A percentile compares a stretch with the other conserved stretches of the same genome.
phyloP scores from a whole-genome alignment of 164 flowering plant species.

The Liriodendron chinense region DNA sequence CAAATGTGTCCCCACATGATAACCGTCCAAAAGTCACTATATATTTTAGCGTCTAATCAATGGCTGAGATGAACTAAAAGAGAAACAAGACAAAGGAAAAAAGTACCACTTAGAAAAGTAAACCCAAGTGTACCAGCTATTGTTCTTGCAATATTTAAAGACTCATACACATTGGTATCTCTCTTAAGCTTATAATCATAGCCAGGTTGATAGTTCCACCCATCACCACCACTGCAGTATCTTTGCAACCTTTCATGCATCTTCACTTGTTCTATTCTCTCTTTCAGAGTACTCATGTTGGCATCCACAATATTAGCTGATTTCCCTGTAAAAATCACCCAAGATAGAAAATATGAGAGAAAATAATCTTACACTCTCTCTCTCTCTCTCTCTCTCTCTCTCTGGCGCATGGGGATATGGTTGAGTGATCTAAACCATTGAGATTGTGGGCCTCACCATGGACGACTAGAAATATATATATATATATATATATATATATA shows the following conservation, averaged over 20 bases:
- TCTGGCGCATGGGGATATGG: background rate
- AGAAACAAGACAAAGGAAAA: constrained; percentile 36
- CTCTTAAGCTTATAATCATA: constrained; percentile 23
- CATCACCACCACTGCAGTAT: constrained; percentile 24
- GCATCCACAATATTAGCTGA: constrained; percentile 40
- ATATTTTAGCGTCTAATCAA: background rate
- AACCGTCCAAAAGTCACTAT: too few species aligned
- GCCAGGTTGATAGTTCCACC: constrained; percentile 44
- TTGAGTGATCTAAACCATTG: background rate
- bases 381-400: background rate
- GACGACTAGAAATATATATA: too few species aligned
- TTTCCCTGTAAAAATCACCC: constrained; percentile 25
- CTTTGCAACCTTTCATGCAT: constrained; percentile 42
- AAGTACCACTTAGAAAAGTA: constrained; percentile 26
- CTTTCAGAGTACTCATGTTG: constrained; percentile 32
- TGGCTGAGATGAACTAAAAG: constrained; percentile 29
- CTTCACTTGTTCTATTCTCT: constrained; percentile 39
- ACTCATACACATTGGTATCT: constrained; percentile 8
- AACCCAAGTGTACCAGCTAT: constrained; percentile 30
- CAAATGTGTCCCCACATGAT: too few species aligned
- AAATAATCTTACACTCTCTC: background rate
- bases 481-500: too few species aligned
- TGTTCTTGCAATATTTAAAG: constrained; percentile 23
- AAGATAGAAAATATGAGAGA: background rate
- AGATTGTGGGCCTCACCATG: background rate